Evolutionary conservation across 148 eudicot genomes (phyloP).

Genomic region (Limonium bicolor): DNA sequence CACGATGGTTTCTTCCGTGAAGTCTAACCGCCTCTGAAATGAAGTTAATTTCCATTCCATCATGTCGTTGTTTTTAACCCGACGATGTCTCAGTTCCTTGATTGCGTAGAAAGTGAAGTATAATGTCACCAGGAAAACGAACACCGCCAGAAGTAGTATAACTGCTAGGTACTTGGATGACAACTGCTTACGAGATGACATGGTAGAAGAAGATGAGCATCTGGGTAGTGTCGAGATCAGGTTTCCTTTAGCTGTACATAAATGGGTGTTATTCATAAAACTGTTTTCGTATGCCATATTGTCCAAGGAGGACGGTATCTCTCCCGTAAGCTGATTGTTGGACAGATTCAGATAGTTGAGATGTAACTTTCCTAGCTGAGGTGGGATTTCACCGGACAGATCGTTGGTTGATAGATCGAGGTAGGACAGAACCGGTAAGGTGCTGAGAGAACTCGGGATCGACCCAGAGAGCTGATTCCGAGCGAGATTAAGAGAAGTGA

Average conservation of each 20-base stretch:
- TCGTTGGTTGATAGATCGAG: slow-evolving; percentile 44
- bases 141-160: slow-evolving; percentile 19
- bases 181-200: slow-evolving; percentile 1
- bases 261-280: slow-evolving; percentile 36
- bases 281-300: slow-evolving; percentile 38
- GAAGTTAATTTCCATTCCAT: slow-evolving; percentile 42
- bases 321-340: slow-evolving; percentile 35
- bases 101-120: slow-evolving; percentile 14
- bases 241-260: slow-evolving; percentile 25
- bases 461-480: slow-evolving; percentile 35
- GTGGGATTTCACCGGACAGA: slow-evolving; percentile 45
- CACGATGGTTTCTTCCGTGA: slow-evolving; percentile 34
- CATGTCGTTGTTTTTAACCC: slow-evolving; percentile 16
- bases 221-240: slow-evolving; percentile 19
- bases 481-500: slow-evolving; percentile 32
- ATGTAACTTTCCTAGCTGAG: slow-evolving; percentile 28
- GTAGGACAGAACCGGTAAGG: slow-evolving; percentile 29
- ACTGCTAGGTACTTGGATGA: slow-evolving; percentile 22
- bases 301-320: slow-evolving; percentile 35
- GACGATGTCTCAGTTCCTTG: slow-evolving; percentile 12
- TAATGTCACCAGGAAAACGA: slow-evolving; percentile 13
- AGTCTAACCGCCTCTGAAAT: slow-evolving; percentile 28
- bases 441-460: slow-evolving; percentile 32
- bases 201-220: slow-evolving; percentile 15
- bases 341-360: slow-evolving; percentile 42